phyloP scores from a whole-genome alignment of 164 flowering plant species.

The Magnolia officinalis region DNA sequence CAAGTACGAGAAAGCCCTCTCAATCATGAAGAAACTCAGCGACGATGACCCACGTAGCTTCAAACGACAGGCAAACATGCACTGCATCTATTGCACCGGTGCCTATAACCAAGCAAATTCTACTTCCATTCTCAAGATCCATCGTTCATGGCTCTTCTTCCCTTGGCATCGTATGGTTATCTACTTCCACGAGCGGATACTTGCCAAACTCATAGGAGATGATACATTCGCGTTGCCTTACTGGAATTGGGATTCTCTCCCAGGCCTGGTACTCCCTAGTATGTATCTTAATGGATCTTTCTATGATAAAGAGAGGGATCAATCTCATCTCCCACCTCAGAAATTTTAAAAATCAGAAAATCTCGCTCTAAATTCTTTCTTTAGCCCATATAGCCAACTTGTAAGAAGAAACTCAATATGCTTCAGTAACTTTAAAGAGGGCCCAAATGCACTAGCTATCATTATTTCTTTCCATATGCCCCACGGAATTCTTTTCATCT shows the following conservation, averaged over 20 bases:
- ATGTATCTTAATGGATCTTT: slow-evolving; percentile 16
- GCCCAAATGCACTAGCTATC: no score
- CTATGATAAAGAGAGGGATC: slow-evolving; percentile 13
- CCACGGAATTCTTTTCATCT: no score
- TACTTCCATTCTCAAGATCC: slow-evolving; percentile 29
- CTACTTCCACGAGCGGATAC: slow-evolving; percentile 25
- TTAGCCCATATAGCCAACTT: no score
- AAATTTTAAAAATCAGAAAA: no score
- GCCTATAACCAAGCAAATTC: slow-evolving; percentile 30
- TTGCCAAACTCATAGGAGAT: slow-evolving; percentile 23
- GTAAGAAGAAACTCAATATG: no score
- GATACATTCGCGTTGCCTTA: slow-evolving; percentile 24
- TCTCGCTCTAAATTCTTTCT: no score
- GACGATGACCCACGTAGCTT: slow-evolving; percentile 22
- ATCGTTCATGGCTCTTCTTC: slow-evolving; percentile 28
- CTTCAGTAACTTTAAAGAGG: no score
- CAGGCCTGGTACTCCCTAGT: slow-evolving; percentile 23
- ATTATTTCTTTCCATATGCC: no score
- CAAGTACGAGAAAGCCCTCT: slow-evolving; percentile 45
- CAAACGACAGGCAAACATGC: slow-evolving; percentile 25
- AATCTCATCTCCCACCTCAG: slow-evolving; percentile 14
- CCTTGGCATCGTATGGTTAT: slow-evolving; percentile 24
- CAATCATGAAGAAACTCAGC: slow-evolving; percentile 19
- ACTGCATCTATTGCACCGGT: slow-evolving; percentile 27
- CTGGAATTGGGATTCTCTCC: slow-evolving; percentile 29